A percentile compares a stretch with the other conserved stretches of the same genome.
These are phyloP conservation scores for Laguncularia racemosa DNA, from an alignment of 345 rosid species.

Conservation along the genomic window DNA sequence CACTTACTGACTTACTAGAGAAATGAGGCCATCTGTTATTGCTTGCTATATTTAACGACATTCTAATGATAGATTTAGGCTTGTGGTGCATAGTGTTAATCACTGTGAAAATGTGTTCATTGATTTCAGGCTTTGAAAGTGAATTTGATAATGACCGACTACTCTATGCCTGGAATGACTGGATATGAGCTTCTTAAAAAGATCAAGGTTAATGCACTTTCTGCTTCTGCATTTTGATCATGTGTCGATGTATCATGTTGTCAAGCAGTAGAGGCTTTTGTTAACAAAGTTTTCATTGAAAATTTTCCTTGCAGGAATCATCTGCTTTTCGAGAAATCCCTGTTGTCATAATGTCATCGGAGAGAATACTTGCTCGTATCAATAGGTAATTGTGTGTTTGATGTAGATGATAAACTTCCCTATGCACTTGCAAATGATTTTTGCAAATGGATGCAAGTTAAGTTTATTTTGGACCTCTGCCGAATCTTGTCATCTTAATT, in stretches of 20 bases:
- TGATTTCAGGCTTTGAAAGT: slow-evolving; percentile 45
- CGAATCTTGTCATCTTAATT: no score
- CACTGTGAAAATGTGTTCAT: not conserved
- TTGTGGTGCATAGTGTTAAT: no score
- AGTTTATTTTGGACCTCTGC: not conserved
- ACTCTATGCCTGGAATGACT: slow-evolving; percentile 38
- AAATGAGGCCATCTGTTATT: no score
- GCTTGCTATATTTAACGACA: no score
- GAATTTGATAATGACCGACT: slow-evolving; percentile 33
- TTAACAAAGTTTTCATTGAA: no score
- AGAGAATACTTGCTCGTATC: slow-evolving; percentile 15
- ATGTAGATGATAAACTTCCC: no score
- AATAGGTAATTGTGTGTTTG: slow-evolving; percentile 8
- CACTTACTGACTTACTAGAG: no score
- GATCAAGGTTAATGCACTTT: slow-evolving; percentile 17
- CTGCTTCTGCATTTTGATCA: not conserved
- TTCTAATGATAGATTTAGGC: no score
- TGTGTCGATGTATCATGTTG: no score
- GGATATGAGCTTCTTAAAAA: slow-evolving; percentile 31
- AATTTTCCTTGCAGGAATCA: slow-evolving; percentile 18
- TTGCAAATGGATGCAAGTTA: not conserved
- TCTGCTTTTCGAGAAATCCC: slow-evolving; percentile 17
- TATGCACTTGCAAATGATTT: not conserved
- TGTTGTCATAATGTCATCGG: slow-evolving; percentile 28
- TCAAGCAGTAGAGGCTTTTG: no score